Evolutionary conservation across 2,329 filamentous ascomycete species (phyloP).

Genomic region (Colletotrichum acutatum): DNA sequence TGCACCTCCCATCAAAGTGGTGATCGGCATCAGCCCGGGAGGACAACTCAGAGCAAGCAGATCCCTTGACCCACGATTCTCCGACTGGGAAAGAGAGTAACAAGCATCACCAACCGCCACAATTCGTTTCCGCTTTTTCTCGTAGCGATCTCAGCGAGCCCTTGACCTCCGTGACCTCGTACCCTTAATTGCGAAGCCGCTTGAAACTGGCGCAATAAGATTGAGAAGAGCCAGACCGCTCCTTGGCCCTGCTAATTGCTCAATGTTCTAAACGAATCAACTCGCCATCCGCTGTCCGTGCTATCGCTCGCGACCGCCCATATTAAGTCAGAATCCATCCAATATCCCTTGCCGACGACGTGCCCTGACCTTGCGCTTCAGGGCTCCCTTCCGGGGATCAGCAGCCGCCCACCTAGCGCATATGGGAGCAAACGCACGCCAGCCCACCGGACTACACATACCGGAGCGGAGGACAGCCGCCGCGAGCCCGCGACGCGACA

Average conservation of each 20-base stretch:
- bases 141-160: background rate
- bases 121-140: background rate
- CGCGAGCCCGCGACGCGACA: background rate
- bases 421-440: background rate
- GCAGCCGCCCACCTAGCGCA: slow-evolving; percentile 19
- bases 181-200: background rate
- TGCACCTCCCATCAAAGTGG: background rate
- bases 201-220: background rate
- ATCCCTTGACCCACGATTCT: background rate
- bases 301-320: background rate
- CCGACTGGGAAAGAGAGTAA: background rate
- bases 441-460: background rate
- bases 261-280: slow-evolving; percentile 2
- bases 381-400: background rate
- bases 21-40: slow-evolving; percentile 9
- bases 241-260: background rate
- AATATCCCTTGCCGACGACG: background rate
- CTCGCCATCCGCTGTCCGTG: background rate
- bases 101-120: slow-evolving; percentile 11
- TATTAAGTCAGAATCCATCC: background rate
- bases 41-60: slow-evolving; percentile 12
- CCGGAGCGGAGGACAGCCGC: background rate
- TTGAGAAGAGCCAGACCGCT: slow-evolving; percentile 7
- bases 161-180: background rate
- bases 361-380: slow-evolving; percentile 2